Evolutionary conservation across 768 basidiomycete species (phyloP).

Genomic region (Cantharellus cinnabarinus): DNA sequence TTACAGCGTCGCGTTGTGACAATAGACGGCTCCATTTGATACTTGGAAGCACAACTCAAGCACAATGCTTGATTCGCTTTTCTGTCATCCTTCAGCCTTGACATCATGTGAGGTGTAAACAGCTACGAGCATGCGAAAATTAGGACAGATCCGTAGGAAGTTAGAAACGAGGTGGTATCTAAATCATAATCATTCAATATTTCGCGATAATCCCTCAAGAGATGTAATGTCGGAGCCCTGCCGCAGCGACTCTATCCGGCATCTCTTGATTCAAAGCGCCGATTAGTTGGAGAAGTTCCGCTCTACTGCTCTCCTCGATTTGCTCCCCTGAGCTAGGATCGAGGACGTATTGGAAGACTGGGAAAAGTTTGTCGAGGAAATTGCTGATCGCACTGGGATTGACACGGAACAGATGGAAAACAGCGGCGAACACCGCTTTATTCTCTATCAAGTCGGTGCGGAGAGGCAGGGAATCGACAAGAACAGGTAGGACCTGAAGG

Average conservation of each 20-base stretch:
- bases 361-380: conserved; percentile 59
- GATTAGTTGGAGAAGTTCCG: conserved; percentile 55
- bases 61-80: no score
- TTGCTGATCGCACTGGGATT: conserved; percentile 48
- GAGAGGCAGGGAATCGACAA: conserved; percentile 66
- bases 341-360: conserved; percentile 63
- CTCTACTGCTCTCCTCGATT: conserved; percentile 58
- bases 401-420: conserved; percentile 75
- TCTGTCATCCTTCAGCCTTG: no score
- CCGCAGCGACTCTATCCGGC: conserved; percentile 60
- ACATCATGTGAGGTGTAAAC: no score
- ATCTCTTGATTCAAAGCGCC: conserved; percentile 50
- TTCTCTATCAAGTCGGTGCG: conserved; percentile 83
- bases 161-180: neutral
- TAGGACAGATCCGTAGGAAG: neutral
- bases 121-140: no score
- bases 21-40: no score
- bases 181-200: neutral
- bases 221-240: conserved; percentile 35
- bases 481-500: conserved; percentile 60
- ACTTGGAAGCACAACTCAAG: no score
- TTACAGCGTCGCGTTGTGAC: no score
- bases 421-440: conserved; percentile 64
- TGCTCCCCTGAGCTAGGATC: conserved; percentile 57
- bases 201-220: neutral